Percentiles rank a stretch among this genome's conserved stretches.
Evolutionary conservation across 148 eudicot genomes (phyloP).

Genomic region (Polygonum maritimum): DNA sequence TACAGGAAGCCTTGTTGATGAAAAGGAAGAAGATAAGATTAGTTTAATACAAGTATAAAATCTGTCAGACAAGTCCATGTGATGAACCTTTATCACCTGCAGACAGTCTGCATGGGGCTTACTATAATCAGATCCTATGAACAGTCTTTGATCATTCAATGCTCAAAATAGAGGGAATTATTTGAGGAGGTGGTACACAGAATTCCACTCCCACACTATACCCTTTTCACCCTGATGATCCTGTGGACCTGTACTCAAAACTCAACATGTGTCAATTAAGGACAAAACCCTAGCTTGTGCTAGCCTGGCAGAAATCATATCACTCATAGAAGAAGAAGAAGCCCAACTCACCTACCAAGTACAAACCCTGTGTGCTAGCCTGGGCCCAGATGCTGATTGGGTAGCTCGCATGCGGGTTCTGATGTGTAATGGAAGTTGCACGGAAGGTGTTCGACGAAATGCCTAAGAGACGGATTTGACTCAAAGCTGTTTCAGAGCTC

Average conservation of each 20-base stretch:
- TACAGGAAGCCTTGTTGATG: neutral
- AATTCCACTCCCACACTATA: neutral
- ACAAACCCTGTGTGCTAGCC: neutral
- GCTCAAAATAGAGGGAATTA: neutral
- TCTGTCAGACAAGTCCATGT: conserved; percentile 3
- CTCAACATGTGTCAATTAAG: neutral
- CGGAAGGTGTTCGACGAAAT: neutral
- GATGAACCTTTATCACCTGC: neutral
- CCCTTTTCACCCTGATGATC: neutral
- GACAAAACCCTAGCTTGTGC: neutral
- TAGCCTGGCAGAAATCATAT: neutral
- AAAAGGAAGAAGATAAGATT: neutral
- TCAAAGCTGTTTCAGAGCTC: neutral
- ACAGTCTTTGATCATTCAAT: neutral
- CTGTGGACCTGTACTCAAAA: neutral
- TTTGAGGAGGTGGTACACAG: neutral
- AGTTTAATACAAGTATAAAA: neutral
- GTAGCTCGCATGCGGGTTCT: neutral
- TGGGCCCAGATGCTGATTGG: neutral
- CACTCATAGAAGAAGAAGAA: neutral
- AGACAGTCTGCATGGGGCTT: conserved; percentile 4
- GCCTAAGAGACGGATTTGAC: neutral
- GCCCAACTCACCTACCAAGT: neutral
- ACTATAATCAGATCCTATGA: conserved; percentile 9
- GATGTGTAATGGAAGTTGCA: neutral